Evolutionary conservation across 31 red algal species (phyloP).

Genomic region (Pterothamnion heteromorphum): DNA sequence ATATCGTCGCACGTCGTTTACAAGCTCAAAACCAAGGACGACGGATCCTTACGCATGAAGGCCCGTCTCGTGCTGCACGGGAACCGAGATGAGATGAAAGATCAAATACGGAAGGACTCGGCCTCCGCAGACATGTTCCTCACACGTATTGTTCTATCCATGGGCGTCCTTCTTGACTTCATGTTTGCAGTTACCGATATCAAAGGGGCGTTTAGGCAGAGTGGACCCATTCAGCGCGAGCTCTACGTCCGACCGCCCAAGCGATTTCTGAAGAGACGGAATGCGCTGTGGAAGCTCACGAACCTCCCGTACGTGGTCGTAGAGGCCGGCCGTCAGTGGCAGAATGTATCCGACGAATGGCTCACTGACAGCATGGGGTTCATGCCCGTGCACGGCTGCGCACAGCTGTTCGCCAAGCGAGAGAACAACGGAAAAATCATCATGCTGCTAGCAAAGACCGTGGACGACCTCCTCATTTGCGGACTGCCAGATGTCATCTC

Average conservation of each 20-base stretch:
- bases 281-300: background rate
- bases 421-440: background rate
- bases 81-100: background rate
- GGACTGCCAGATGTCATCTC: background rate
- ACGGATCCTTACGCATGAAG: background rate
- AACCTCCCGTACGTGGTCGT: background rate
- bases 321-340: background rate
- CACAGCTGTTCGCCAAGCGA: background rate
- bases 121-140: background rate
- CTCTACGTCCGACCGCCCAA: background rate
- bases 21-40: background rate
- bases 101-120: background rate
- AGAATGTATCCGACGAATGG: background rate
- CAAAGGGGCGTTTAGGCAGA: conserved; percentile 21
- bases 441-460: background rate
- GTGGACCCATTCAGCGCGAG: background rate
- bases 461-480: background rate
- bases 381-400: background rate
- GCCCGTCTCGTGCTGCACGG: background rate
- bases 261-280: background rate
- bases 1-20: background rate
- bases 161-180: background rate
- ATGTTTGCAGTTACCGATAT: background rate
- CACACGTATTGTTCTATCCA: background rate
- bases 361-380: background rate